A percentile compares a stretch with the other conserved stretches of the same genome.
Evolutionary conservation across 2,329 filamentous ascomycete species (phyloP).

Genomic region (Arthroderma sp.): DNA sequence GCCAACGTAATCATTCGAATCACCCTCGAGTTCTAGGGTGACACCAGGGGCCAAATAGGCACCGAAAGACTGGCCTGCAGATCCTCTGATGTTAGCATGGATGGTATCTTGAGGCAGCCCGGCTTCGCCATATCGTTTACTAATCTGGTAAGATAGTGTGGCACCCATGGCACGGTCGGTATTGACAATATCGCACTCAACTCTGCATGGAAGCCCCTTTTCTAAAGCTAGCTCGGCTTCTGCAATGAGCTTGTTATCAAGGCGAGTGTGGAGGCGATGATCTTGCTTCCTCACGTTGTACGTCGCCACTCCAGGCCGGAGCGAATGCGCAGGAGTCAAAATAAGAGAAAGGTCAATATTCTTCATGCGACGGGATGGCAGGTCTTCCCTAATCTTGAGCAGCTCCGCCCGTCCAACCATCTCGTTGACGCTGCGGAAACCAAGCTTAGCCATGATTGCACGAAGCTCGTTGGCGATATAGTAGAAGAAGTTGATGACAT

Average conservation of each 20-base stretch:
- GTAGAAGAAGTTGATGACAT: conserved; percentile 99
- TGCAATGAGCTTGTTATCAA: conserved; percentile 94
- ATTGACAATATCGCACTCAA: conserved; percentile 94
- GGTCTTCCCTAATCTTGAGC: conserved; percentile 74
- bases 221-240: conserved; percentile 90
- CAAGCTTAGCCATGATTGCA: conserved; percentile 92
- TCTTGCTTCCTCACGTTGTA: conserved; percentile 98
- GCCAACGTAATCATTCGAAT: conserved; percentile 92
- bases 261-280: conserved; percentile 78
- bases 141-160: conserved; percentile 90
- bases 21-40: conserved; percentile 88
- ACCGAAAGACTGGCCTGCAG: conserved; percentile 91
- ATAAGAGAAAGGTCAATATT: conserved; percentile 91
- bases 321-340: conserved; percentile 87
- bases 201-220: conserved; percentile 82
- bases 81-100: conserved; percentile 92
- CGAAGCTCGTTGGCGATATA: conserved; percentile 92
- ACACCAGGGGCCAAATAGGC: conserved; percentile 87
- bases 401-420: conserved; percentile 91
- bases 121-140: conserved; percentile 77
- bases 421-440: conserved; percentile 90
- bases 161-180: conserved; percentile 90
- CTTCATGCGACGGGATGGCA: conserved; percentile 75
- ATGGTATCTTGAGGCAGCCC: conserved; percentile 87
- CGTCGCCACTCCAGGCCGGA: conserved; percentile 84